Evolutionary conservation across 257 asterid genomes (phyloP).

Genomic region (Solanum tacnaense): DNA sequence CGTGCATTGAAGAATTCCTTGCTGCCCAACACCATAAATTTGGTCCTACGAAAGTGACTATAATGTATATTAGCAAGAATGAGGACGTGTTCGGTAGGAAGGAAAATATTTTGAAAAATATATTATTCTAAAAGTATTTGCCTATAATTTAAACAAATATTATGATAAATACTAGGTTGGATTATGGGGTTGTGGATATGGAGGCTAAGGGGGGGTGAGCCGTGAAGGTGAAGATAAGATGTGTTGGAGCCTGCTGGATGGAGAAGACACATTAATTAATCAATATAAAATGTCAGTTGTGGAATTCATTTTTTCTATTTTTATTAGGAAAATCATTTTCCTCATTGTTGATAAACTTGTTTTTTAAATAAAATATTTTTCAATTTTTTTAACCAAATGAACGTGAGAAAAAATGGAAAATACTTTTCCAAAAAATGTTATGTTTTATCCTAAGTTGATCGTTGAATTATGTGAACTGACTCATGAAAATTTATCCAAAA

Average conservation of each 20-base stretch:
- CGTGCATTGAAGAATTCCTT: neutral
- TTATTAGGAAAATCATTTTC: neutral
- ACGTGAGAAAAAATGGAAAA: neutral
- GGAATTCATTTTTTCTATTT: neutral
- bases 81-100: neutral
- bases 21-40: neutral
- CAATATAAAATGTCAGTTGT: neutral
- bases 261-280: neutral
- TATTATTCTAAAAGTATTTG: neutral
- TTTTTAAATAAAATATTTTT: neutral
- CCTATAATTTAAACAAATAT: neutral
- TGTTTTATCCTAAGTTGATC: neutral
- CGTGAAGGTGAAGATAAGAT: neutral
- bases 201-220: neutral
- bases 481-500: neutral
- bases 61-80: neutral
- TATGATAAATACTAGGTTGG: neutral
- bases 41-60: neutral
- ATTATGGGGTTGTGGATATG: neutral
- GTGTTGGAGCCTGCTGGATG: rapidly evolving
- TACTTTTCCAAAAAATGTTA: neutral
- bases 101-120: neutral
- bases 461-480: neutral
- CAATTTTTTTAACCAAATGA: neutral
- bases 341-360: neutral